These are phyloP conservation scores for Tylopilus intermedius DNA, from an alignment of 768 basidiomycete species.

Conservation along the genomic window DNA sequence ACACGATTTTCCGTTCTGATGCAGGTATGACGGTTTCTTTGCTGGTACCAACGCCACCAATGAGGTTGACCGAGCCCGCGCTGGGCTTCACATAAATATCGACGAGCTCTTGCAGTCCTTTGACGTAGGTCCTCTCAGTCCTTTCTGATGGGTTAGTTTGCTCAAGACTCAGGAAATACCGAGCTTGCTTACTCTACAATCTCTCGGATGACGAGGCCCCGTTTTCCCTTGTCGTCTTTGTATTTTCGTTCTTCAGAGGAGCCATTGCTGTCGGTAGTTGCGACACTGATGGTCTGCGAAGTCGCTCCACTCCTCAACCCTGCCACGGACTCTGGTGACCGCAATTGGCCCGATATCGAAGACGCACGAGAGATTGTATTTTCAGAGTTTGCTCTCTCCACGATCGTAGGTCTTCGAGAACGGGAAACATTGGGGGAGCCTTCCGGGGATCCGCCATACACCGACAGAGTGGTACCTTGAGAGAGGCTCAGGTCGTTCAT, in stretches of 20 bases:
- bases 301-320: constrained; percentile 56
- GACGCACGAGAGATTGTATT: constrained; percentile 50
- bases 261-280: constrained; percentile 65
- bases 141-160: constrained; percentile 36
- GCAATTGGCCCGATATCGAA: constrained; percentile 52
- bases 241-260: constrained; percentile 79
- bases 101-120: constrained; percentile 87
- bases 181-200: constrained; percentile 69
- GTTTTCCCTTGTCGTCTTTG: constrained; percentile 86
- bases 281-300: constrained; percentile 68
- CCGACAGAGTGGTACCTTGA: constrained; percentile 50
- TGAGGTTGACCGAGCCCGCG: constrained; percentile 59
- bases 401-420: constrained; percentile 62
- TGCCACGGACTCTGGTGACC: constrained; percentile 60
- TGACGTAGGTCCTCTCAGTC: constrained; percentile 93
- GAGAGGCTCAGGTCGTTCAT: constrained; percentile 85
- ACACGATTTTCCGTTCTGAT: constrained; percentile 85
- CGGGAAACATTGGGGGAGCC: constrained; percentile 38
- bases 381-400: constrained; percentile 43
- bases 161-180: neutral
- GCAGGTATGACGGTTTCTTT: constrained; percentile 85
- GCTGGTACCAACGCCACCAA: constrained; percentile 63
- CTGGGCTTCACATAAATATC: constrained; percentile 94
- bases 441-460: constrained; percentile 52
- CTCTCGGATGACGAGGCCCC: constrained; percentile 81